Percentiles rank a stretch among this genome's conserved stretches.
phyloP scores from a whole-genome alignment of 2,329 filamentous ascomycete species.

The Ascocoryne sarcoides region DNA sequence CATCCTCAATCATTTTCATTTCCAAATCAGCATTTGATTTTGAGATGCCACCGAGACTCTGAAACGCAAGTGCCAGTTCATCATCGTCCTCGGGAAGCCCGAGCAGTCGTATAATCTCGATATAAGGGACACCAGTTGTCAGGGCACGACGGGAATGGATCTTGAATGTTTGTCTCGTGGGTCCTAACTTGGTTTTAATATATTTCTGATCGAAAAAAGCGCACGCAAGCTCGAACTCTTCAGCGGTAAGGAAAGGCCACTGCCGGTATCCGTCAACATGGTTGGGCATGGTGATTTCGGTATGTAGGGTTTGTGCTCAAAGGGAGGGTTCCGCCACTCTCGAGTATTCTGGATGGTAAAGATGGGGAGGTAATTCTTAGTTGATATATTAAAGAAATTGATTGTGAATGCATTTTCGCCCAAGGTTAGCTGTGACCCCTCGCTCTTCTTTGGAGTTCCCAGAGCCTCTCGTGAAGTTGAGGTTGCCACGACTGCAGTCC shows the following conservation, averaged over 20 bases:
- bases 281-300: slow-evolving; percentile 29
- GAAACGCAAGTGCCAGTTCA: slow-evolving; percentile 22
- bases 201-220: slow-evolving; percentile 52
- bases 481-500: too few relatives aligned
- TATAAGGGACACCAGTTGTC: slow-evolving; percentile 22
- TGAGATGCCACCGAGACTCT: slow-evolving; percentile 13
- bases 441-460: too few relatives aligned
- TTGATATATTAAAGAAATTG: too few relatives aligned
- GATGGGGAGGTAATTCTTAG: too few relatives aligned
- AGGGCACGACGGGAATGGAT: slow-evolving; percentile 36
- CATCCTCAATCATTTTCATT: slow-evolving; percentile 24
- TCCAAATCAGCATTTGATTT: slow-evolving; percentile 5
- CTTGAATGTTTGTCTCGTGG: slow-evolving; percentile 45
- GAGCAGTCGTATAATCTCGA: slow-evolving; percentile 26
- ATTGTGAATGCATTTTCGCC: too few relatives aligned
- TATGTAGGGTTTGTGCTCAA: too few relatives aligned
- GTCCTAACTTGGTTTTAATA: slow-evolving; percentile 47
- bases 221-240: slow-evolving; percentile 59
- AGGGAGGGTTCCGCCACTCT: too few relatives aligned
- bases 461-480: too few relatives aligned
- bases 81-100: slow-evolving; percentile 21
- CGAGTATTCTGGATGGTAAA: too few relatives aligned
- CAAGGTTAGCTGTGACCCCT: too few relatives aligned
- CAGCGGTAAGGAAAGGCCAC: slow-evolving; percentile 52
- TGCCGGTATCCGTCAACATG: slow-evolving; percentile 28